Conservation (phyloP, 495 filamentous ascomycete genomes). For the Stereocaulon alpinum region DNA sequence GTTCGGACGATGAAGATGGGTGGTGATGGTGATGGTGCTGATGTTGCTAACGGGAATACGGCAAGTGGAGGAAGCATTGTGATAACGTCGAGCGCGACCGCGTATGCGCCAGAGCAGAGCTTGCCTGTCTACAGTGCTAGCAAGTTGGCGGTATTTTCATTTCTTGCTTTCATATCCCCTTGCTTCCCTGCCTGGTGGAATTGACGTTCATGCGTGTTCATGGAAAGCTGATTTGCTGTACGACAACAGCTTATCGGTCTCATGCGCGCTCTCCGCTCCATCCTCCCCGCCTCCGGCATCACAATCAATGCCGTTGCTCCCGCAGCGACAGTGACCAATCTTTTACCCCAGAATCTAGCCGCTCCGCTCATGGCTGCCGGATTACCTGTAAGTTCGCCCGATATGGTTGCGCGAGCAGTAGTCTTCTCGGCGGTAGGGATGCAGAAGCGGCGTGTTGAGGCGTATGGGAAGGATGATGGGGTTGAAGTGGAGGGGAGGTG, state of each 20-base stretch:
- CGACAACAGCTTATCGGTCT: constrained; percentile 22
- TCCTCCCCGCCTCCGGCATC: constrained; percentile 18
- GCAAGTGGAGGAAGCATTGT: constrained; percentile 32
- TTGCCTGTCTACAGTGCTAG: constrained; percentile 25
- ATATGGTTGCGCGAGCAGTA: constrained; percentile 25
- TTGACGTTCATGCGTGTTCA: background rate
- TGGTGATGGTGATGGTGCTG: background rate
- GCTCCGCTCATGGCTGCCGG: constrained; percentile 21
- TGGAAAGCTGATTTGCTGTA: background rate
- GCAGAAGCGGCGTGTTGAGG: constrained; percentile 20
- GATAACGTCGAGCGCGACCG: constrained; percentile 27
- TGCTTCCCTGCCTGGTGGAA: too few species aligned
- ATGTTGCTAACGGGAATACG: too few species aligned
- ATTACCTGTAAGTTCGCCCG: constrained; percentile 23
- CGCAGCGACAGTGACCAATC: constrained; percentile 24
- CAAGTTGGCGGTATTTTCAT: constrained; percentile 25
- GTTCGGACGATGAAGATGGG: constrained; percentile 22
- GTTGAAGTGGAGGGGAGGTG: background rate
- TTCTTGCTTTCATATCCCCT: too few species aligned
- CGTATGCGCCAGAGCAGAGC: constrained; percentile 26
- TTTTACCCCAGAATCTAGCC: constrained; percentile 22
- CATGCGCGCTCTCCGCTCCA: constrained; percentile 22
- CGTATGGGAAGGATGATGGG: constrained; percentile 20
- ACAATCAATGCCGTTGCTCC: constrained; percentile 30
- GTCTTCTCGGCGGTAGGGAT: constrained; percentile 27